A percentile compares a stretch with the other conserved stretches of the same genome.
Evolutionary conservation across 495 filamentous ascomycete species (phyloP).

Genomic region (Entonaema liquescens): DNA sequence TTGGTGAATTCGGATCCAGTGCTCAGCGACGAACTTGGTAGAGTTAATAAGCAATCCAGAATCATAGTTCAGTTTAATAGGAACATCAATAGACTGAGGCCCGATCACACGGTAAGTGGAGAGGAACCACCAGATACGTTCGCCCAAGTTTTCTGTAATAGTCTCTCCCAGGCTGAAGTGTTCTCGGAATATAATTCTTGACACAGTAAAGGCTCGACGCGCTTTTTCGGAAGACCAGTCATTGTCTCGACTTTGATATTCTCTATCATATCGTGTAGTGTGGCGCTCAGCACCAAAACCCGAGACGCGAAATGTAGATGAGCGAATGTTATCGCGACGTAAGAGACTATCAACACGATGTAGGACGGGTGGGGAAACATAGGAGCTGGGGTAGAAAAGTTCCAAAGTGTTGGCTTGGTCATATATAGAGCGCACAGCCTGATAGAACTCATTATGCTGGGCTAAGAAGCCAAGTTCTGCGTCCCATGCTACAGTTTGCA

Average conservation of each 20-base stretch:
- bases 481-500: conserved; percentile 45
- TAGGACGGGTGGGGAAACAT: not conserved
- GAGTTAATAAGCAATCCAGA: conserved; percentile 27
- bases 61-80: conserved; percentile 23
- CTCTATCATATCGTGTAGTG: conserved; percentile 47
- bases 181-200: conserved; percentile 16
- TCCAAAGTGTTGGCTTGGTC: conserved; percentile 49
- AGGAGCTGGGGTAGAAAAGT: conserved; percentile 34
- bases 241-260: conserved; percentile 45
- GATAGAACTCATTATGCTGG: conserved; percentile 62
- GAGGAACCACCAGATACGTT: conserved; percentile 2
- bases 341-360: conserved; percentile 39
- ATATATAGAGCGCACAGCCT: conserved; percentile 53
- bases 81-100: not conserved
- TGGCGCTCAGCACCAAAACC: conserved; percentile 64
- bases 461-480: conserved; percentile 51
- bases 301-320: conserved; percentile 56
- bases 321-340: conserved; percentile 56
- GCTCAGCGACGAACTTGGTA: conserved; percentile 24
- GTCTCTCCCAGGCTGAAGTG: not conserved
- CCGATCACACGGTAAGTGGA: not conserved
- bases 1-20: conserved; percentile 52
- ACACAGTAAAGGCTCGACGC: conserved; percentile 15
- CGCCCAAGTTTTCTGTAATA: not conserved
- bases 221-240: conserved; percentile 11